Base-by-base conservation (phyloP, 2,329 filamentous ascomycete species). In the Aspergillus ruber region DNA sequence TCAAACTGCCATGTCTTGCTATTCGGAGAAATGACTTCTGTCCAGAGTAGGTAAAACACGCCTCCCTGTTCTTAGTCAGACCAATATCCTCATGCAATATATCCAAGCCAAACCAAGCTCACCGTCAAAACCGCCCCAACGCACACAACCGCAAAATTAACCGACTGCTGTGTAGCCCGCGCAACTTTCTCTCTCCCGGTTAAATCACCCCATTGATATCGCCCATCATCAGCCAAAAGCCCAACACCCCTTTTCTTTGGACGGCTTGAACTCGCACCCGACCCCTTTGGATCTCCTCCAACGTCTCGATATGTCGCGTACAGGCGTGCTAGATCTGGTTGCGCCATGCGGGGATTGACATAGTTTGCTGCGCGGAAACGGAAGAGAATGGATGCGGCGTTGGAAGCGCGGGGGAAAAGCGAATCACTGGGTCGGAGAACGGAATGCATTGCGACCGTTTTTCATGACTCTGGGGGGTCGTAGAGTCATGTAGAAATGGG, bases 1-100 rank as follows among this genome's bases (percentile, higher is more conserved):
- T 94, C 95, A 77, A 95, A 96, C 64, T 93, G 83, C 48, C 83
- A 81, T 13, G 86, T 91, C 69, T 89, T 90, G 74, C 88, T 93
- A 62, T 90, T 85, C 17, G 86, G 79, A 3, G 86, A 86, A 67
- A 95, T 88, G 40, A 95, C 86, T 53, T 95, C 89, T 3, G 81
- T 79, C 69, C 86, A 95, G 18, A 95, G 75, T 43, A 93, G 77
- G 58, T 88, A 89, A 46, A 77, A 78, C 8, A 96, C 85, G n/a
- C 82, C 84, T 51, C 83, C 83, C 86, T 90, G 56, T 17, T 40
- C 18, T 12, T 3, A 23, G 38, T 15, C 42, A 39, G 13, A 38
- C 15, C 21, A 40, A 8, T 9, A 38, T 29, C 21, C 4, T 21
- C 18, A 15, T 40, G 2, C 20, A n/a, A 32, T 20, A 13, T n/a